A percentile compares a stretch with the other conserved stretches of the same genome.
These are phyloP conservation scores for Eurotiales sp. DNA, from an alignment of 2,329 filamentous ascomycete genomes.

Conservation along the genomic window DNA sequence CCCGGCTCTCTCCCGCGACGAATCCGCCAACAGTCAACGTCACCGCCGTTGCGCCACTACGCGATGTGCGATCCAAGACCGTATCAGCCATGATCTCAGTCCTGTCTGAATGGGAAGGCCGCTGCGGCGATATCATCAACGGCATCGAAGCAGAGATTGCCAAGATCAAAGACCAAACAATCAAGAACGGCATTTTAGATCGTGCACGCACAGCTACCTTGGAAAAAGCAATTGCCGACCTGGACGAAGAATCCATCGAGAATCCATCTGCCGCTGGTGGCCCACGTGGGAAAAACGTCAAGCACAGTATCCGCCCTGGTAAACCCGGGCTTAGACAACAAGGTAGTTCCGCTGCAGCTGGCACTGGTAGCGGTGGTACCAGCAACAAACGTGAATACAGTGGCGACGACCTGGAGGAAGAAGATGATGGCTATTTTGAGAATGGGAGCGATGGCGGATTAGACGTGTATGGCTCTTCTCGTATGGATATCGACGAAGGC, in stretches of 20 bases:
- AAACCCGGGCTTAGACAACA: constrained; percentile 10
- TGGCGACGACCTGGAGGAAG: constrained; percentile 31
- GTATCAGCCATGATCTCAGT: constrained; percentile 65
- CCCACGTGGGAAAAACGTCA: constrained; percentile 14
- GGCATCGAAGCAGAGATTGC: constrained; percentile 74
- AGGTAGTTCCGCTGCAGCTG: neutral
- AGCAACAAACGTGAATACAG: constrained; percentile 40
- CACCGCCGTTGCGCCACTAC: constrained; percentile 75
- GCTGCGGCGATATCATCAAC: constrained; percentile 69
- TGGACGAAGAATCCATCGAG: constrained; percentile 17
- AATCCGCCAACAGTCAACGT: constrained; percentile 70
- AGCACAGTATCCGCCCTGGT: neutral
- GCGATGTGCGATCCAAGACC: constrained; percentile 73
- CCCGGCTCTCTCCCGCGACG: constrained; percentile 84
- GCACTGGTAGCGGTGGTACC: constrained; percentile 1
- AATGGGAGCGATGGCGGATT: constrained; percentile 26
- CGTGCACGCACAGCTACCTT: constrained; percentile 48
- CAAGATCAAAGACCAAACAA: constrained; percentile 59
- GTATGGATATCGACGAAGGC: constrained; percentile 41
- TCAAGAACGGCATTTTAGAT: constrained; percentile 50
- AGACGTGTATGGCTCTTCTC: constrained; percentile 20
- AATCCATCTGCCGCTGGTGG: neutral
- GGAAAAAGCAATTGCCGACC: constrained; percentile 47
- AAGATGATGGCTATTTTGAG: constrained; percentile 36
- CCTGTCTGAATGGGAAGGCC: constrained; percentile 70